phyloP scores from a whole-genome alignment of 352 stramenopile species.

The Phytopythium kandeliae region DNA sequence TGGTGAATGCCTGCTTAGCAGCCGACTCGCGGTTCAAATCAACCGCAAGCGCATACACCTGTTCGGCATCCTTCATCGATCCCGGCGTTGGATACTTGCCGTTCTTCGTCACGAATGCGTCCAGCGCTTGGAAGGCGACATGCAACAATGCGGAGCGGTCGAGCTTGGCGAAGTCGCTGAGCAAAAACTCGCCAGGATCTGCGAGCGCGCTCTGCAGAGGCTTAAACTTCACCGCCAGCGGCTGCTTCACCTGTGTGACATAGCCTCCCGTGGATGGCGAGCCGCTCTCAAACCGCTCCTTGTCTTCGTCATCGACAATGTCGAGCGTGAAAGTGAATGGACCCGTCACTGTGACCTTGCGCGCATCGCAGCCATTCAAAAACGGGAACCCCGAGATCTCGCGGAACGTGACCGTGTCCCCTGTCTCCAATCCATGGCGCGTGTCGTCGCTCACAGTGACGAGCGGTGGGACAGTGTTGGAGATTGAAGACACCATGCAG shows the following conservation, averaged over 20 bases:
- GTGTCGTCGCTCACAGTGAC: conserved; percentile 98
- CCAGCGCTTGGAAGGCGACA: conserved; percentile 84
- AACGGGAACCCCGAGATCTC: conserved; percentile 91
- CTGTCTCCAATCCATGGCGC: conserved; percentile 95
- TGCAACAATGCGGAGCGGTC: conserved; percentile 90
- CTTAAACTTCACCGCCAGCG: conserved; percentile 92
- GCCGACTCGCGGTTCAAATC: conserved; percentile 72
- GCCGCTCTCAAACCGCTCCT: conserved; percentile 54
- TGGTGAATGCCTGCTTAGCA: conserved; percentile 51
- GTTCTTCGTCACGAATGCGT: conserved; percentile 78
- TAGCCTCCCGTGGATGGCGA: conserved; percentile 77
- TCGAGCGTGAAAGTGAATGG: conserved; percentile 98
- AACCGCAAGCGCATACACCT: conserved; percentile 79
- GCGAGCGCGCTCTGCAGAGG: conserved; percentile 78
- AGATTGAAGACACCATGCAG: conserved; percentile 93
- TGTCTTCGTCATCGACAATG: conserved; percentile 60
- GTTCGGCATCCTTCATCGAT: conserved; percentile 73
- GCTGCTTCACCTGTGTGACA: conserved; percentile 96
- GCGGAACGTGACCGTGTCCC: conserved; percentile 95
- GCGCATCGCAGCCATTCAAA: conserved; percentile 69
- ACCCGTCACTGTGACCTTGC: conserved; percentile 78
- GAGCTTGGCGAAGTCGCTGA: conserved; percentile 98
- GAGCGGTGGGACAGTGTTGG: conserved; percentile 70
- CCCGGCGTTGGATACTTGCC: conserved; percentile 84
- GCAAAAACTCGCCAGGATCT: conserved; percentile 93